A percentile compares a stretch with the other conserved stretches of the same genome.
These are phyloP conservation scores for Schwanniomyces vanrijiae DNA, from an alignment of 805 yeast species.

Conservation along the genomic window DNA sequence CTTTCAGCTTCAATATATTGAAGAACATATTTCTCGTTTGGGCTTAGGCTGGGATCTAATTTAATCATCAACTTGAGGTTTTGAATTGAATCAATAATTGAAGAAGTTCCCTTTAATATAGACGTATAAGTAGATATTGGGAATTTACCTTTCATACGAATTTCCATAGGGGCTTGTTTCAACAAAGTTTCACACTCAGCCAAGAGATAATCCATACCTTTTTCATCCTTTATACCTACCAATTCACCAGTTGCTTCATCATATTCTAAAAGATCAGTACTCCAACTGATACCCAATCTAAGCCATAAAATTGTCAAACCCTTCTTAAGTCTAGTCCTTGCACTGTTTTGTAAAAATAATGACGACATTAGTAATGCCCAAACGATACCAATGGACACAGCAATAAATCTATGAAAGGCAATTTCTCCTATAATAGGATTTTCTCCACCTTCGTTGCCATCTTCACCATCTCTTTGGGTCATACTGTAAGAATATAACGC, in stretches of 20 bases:
- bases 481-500: conserved; percentile 73
- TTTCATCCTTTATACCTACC: conserved; percentile 45
- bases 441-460: conserved; percentile 67
- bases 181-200: conserved; percentile 58
- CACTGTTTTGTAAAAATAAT: conserved; percentile 70
- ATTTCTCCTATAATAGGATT: conserved; percentile 68
- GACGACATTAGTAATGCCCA: conserved; percentile 77
- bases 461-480: conserved; percentile 56
- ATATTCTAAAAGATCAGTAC: conserved; percentile 63
- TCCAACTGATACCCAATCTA: conserved; percentile 79
- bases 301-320: conserved; percentile 75
- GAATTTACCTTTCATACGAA: conserved; percentile 72
- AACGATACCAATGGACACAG: conserved; percentile 69
- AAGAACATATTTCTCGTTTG: conserved; percentile 57
- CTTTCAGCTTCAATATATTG: conserved; percentile 56
- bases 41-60: conserved; percentile 54
- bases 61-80: conserved; percentile 69
- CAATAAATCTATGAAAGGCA: conserved; percentile 73
- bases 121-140: conserved; percentile 52
- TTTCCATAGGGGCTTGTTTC: conserved; percentile 73
- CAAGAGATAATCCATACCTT: conserved; percentile 54
- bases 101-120: conserved; percentile 56
- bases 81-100: conserved; percentile 72
- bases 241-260: conserved; percentile 23
- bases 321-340: conserved; percentile 63